These are phyloP conservation scores for Russula vinacea DNA, from an alignment of 768 basidiomycete genomes.

Conservation along the genomic window DNA sequence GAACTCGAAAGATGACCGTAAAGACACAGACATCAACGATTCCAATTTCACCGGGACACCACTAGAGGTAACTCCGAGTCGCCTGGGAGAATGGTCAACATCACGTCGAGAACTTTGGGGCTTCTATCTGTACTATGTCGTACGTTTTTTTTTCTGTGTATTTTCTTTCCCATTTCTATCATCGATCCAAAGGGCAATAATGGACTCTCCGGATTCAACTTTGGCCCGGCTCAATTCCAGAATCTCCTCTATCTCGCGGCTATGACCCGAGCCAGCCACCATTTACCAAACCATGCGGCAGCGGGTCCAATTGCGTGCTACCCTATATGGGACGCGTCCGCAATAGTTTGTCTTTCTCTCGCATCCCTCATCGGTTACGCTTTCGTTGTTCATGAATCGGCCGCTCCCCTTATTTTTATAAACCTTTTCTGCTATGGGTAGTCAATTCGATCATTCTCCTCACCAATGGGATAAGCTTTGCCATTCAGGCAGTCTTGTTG, in stretches of 20 bases:
- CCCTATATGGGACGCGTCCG: constrained; percentile 60
- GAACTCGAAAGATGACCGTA: not conserved
- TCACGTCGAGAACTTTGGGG: constrained; percentile 45
- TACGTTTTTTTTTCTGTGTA: constrained; percentile 27
- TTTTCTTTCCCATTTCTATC: not conserved
- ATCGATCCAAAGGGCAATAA: constrained; percentile 52
- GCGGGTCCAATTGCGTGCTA: constrained; percentile 55
- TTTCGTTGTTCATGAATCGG: not conserved
- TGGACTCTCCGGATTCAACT: constrained; percentile 66
- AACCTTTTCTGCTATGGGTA: constrained; percentile 31
- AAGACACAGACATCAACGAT: not conserved
- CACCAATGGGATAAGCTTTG: constrained; percentile 78
- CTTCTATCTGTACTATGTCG: constrained; percentile 58
- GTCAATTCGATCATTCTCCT: constrained; percentile 76
- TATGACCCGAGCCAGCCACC: constrained; percentile 62
- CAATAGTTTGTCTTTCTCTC: constrained; percentile 46
- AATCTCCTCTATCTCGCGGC: constrained; percentile 69
- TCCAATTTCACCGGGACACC: not conserved
- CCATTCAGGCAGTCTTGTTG: constrained; percentile 65
- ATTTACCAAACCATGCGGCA: constrained; percentile 49
- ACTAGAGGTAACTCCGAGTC: not conserved
- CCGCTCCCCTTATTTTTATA: not conserved
- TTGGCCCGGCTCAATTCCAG: constrained; percentile 73
- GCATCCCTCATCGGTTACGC: not conserved
- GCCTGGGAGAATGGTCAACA: constrained; percentile 27